Conservation (phyloP, 345 rosid genomes). For the Orychophragmus violaceus region DNA sequence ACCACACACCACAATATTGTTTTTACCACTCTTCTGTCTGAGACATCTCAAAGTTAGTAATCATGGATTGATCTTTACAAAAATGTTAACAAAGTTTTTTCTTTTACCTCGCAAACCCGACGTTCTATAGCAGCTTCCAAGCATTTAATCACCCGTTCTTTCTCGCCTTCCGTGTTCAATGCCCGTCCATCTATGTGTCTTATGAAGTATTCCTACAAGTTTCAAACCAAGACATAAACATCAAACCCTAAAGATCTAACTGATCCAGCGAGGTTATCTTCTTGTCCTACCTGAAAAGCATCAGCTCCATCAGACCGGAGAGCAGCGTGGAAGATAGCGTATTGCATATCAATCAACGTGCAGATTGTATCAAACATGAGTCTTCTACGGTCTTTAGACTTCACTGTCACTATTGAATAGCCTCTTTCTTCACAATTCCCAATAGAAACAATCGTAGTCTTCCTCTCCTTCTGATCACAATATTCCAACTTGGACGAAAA, state of each 20-base stretch:
- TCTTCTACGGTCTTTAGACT: constrained; percentile 55
- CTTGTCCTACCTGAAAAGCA: constrained; percentile 56
- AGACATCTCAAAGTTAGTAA: constrained; percentile 31
- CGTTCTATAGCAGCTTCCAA: constrained; percentile 92
- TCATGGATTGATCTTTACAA: constrained; percentile 32
- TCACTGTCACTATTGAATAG: constrained; percentile 59
- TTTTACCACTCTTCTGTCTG: constrained; percentile 22
- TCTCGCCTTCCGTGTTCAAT: constrained; percentile 90
- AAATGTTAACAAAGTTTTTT: background rate
- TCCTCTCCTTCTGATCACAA: constrained; percentile 23
- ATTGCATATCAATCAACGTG: constrained; percentile 70
- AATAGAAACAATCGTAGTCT: constrained; percentile 32
- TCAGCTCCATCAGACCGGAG: constrained; percentile 37
- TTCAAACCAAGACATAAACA: constrained; percentile 4
- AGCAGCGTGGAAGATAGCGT: constrained; percentile 73
- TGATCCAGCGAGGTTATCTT: background rate
- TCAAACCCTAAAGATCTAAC: no score
- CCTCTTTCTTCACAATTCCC: constrained; percentile 63
- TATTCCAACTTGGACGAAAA: constrained; percentile 19
- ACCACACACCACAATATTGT: constrained; percentile 9
- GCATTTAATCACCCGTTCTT: constrained; percentile 82
- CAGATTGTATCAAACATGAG: constrained; percentile 83
- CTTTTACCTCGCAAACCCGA: constrained; percentile 40
- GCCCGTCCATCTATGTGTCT: constrained; percentile 86
- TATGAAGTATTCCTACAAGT: constrained; percentile 75